Conservation (phyloP, 2,329 filamentous ascomycete species). For the Laburnicola sp. region DNA sequence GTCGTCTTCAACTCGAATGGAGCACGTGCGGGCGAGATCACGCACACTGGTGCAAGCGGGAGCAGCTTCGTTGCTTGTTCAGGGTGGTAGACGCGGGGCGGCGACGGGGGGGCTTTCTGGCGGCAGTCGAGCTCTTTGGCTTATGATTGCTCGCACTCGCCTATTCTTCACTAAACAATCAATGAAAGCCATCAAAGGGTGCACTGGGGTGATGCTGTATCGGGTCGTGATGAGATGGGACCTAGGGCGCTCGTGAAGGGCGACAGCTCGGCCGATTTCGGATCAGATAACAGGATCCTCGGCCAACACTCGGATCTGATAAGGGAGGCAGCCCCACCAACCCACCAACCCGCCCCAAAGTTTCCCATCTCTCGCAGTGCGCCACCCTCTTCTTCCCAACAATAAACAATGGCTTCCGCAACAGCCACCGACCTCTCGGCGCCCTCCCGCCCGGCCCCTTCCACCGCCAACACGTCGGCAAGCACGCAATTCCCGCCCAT, state of each 20-base stretch:
- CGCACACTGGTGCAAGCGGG: conserved; percentile 69
- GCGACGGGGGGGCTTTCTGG: no score
- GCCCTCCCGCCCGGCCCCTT: conserved; percentile 25
- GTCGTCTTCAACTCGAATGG: conserved; percentile 64
- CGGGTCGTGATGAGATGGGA: no score
- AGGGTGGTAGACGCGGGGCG: conserved; percentile 28
- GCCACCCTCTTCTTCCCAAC: conserved; percentile 10
- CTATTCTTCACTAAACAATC: no score
- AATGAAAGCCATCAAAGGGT: no score
- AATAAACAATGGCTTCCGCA: conserved; percentile 41
- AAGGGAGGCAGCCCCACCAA: not conserved
- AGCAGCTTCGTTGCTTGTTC: conserved; percentile 69
- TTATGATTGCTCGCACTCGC: no score
- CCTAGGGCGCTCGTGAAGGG: no score
- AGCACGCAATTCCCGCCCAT: conserved; percentile 39
- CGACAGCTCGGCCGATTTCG: no score
- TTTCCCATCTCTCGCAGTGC: not conserved
- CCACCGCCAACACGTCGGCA: conserved; percentile 29
- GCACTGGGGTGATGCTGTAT: no score
- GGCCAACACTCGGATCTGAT: no score
- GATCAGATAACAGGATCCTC: no score
- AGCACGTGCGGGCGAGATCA: conserved; percentile 65
- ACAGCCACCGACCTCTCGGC: conserved; percentile 31
- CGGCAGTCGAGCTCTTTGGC: no score
- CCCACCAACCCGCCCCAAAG: not conserved